Conservation (phyloP, 2,329 filamentous ascomycete species). For the Aspergillus sp. region DNA sequence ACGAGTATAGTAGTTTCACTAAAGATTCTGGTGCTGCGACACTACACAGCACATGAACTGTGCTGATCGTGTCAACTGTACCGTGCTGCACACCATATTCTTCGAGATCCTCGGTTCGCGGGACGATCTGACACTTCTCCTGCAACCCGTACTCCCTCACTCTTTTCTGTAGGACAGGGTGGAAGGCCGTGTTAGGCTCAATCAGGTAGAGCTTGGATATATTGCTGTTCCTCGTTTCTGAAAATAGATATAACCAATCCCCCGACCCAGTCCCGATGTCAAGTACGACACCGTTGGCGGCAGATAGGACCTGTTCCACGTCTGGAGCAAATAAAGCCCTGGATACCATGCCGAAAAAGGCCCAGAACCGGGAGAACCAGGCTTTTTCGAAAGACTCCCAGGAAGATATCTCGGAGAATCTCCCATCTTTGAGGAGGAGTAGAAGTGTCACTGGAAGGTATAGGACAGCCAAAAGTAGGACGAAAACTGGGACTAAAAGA, state of each 20-base stretch:
- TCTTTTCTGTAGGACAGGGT: not conserved
- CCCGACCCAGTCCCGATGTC: slow-evolving; percentile 7
- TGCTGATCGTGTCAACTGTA: slow-evolving; percentile 4
- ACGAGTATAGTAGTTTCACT: not conserved
- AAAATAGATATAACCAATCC: slow-evolving; percentile 8
- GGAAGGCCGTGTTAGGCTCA: slow-evolving; percentile 7
- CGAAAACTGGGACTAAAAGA: slow-evolving; percentile 4
- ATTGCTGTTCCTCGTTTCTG: not conserved
- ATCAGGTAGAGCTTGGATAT: slow-evolving; percentile 4
- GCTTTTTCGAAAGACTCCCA: slow-evolving; percentile 1
- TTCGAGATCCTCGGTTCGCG: not conserved
- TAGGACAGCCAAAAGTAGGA: slow-evolving; percentile 4
- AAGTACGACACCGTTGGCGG: slow-evolving; percentile 3
- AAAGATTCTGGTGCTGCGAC: not conserved
- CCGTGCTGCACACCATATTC: not conserved
- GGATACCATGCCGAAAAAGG: slow-evolving; percentile 5
- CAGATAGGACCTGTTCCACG: slow-evolving; percentile 2
- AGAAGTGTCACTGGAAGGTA: slow-evolving; percentile 7
- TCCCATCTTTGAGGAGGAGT: slow-evolving; percentile 3
- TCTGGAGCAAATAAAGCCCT: slow-evolving; percentile 3
- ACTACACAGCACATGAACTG: slow-evolving; percentile 10
- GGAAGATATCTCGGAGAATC: not conserved
- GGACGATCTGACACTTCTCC: slow-evolving; percentile 4
- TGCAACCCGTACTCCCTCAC: not conserved
- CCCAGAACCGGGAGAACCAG: slow-evolving; percentile 9